Evolutionary conservation across 2,329 filamentous ascomycete species (phyloP).

Genomic region (Phaeophleospora eucalypticola): DNA sequence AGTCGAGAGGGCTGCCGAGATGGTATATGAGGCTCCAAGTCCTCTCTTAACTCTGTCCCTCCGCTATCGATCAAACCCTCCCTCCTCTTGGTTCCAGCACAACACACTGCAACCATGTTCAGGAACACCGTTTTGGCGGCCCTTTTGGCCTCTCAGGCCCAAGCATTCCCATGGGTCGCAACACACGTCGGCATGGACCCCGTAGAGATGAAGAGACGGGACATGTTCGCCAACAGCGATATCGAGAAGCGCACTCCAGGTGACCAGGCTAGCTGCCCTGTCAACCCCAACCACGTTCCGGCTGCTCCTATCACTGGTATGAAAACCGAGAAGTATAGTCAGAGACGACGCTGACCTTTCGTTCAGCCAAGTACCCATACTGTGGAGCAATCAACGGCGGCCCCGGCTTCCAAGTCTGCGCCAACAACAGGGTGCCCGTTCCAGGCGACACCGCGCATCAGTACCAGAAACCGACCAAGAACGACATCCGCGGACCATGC

Average conservation of each 20-base stretch:
- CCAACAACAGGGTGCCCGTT: slow-evolving; percentile 28
- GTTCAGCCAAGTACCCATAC: slow-evolving; percentile 30
- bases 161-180: slow-evolving; percentile 40
- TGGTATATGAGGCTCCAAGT: background rate
- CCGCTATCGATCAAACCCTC: background rate
- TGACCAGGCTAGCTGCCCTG: slow-evolving; percentile 32
- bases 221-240: slow-evolving; percentile 31
- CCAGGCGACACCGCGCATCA: slow-evolving; percentile 29
- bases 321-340: slow-evolving; percentile 28
- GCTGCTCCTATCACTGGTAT: slow-evolving; percentile 32
- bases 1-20: background rate
- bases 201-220: slow-evolving; percentile 27
- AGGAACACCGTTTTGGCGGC: slow-evolving; percentile 12
- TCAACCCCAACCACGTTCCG: slow-evolving; percentile 38
- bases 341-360: background rate
- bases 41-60: background rate
- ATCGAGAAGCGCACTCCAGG: slow-evolving; percentile 6
- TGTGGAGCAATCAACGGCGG: slow-evolving; percentile 39
- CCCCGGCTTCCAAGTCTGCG: slow-evolving; percentile 41
- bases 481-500: slow-evolving; percentile 40
- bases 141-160: slow-evolving; percentile 25
- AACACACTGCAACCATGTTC: slow-evolving; percentile 8
- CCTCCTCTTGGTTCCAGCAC: too few relatives aligned
- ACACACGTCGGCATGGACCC: slow-evolving; percentile 22
- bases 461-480: slow-evolving; percentile 34